phyloP scores from a whole-genome alignment of 176 grass and related monocot genomes.

The Cenchrus fungigraminus region DNA sequence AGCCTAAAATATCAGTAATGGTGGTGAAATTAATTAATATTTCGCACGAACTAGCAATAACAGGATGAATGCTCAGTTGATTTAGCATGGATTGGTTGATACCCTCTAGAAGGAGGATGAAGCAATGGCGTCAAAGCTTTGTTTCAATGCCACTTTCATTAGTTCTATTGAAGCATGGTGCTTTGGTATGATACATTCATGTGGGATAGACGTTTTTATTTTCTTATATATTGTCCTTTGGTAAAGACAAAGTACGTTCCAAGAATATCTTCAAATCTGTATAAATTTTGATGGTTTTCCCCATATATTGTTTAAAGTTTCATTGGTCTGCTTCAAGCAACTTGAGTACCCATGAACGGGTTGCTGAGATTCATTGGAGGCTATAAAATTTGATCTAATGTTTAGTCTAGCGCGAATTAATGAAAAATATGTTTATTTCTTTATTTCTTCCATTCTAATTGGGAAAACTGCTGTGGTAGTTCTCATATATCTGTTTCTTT shows the following conservation, averaged over 20 bases:
- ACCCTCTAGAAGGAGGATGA: neutral
- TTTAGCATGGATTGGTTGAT: constrained; percentile 14
- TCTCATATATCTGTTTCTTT: constrained; percentile 55
- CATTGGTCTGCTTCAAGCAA: neutral
- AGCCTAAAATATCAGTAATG: neutral
- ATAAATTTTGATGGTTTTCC: constrained; percentile 2
- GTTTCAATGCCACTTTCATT: neutral
- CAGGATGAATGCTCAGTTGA: neutral
- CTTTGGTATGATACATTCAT: neutral
- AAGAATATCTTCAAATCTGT: constrained; percentile 12
- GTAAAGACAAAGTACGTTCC: constrained; percentile 10
- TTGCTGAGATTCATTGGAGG: neutral
- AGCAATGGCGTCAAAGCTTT: neutral
- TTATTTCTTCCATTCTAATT: constrained; percentile 9
- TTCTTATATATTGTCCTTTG: neutral
- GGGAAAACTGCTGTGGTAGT: constrained; percentile 28
- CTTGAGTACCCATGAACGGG: neutral
- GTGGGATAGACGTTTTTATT: neutral
- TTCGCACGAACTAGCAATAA: neutral
- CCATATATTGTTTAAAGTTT: neutral
- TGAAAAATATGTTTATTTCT: constrained; percentile 29
- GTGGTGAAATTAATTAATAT: neutral
- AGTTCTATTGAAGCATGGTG: constrained; percentile 22
- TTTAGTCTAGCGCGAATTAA: neutral
- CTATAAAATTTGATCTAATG: neutral